phyloP scores from a whole-genome alignment of 164 flowering plant species.

The Warburgia ugandensis region DNA sequence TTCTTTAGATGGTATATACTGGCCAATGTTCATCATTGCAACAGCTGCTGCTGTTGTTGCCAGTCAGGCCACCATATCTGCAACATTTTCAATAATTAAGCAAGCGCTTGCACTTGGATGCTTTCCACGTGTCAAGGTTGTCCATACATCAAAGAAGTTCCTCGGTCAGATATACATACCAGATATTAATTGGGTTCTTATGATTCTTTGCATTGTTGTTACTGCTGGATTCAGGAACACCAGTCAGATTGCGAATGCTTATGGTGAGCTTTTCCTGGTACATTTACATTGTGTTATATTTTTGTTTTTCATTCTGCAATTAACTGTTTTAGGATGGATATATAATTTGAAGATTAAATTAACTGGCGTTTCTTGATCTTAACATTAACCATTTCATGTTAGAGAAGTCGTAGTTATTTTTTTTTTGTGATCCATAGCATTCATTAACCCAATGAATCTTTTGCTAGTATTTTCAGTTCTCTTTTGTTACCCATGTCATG shows the following conservation, averaged over 20 bases:
- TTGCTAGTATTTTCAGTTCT: too few relatives aligned
- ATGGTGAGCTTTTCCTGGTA: slow-evolving; percentile 42
- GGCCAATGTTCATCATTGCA: slow-evolving; percentile 82
- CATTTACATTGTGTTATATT: not conserved
- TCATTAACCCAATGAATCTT: too few relatives aligned
- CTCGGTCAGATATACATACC: slow-evolving; percentile 84
- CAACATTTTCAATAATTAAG: slow-evolving; percentile 85
- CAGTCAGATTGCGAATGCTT: slow-evolving; percentile 88
- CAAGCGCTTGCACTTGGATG: slow-evolving; percentile 82
- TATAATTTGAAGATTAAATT: too few relatives aligned
- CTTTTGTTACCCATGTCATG: too few relatives aligned
- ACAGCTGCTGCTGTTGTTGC: slow-evolving; percentile 89
- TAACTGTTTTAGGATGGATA: not conserved
- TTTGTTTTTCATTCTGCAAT: not conserved
- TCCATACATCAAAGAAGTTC: slow-evolving; percentile 72
- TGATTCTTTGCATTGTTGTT: slow-evolving; percentile 80
- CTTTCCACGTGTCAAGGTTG: slow-evolving; percentile 86
- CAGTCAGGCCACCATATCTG: slow-evolving; percentile 87
- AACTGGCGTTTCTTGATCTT: too few relatives aligned
- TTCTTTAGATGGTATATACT: slow-evolving; percentile 64
- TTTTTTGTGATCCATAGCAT: too few relatives aligned
- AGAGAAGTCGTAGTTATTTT: too few relatives aligned
- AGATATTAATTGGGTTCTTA: slow-evolving; percentile 82
- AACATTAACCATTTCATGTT: too few relatives aligned
- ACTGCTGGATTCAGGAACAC: slow-evolving; percentile 75